Conservation (phyloP, 176 grass and related monocot species). For the Tuctoria greenei region DNA sequence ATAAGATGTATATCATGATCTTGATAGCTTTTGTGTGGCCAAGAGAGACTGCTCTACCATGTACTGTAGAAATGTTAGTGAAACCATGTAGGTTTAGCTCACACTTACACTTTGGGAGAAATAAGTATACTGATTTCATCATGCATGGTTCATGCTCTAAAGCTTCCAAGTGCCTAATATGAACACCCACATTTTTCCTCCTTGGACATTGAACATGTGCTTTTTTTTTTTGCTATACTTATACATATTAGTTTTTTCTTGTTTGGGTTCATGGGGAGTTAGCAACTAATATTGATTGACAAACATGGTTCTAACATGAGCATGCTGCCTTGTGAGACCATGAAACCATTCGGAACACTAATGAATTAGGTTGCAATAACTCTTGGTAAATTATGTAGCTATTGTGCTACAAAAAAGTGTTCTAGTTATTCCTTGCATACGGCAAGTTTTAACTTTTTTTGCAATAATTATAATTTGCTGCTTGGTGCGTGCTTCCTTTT, state of each 20-base stretch:
- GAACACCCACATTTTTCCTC: background rate
- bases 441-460: background rate
- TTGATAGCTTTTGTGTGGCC: background rate
- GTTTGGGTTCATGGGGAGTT: background rate
- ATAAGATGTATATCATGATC: background rate
- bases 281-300: background rate
- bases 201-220: background rate
- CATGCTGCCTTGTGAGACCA: background rate
- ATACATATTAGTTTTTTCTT: background rate
- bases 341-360: background rate
- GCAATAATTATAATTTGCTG: background rate
- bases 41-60: background rate
- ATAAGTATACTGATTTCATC: background rate
- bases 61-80: background rate
- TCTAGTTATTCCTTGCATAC: background rate
- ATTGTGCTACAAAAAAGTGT: constrained; percentile 13
- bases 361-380: background rate
- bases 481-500: too few relatives aligned
- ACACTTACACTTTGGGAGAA: background rate
- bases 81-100: background rate
- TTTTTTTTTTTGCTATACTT: background rate
- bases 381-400: constrained; percentile 9
- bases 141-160: background rate
- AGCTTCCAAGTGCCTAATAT: background rate
- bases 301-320: background rate